Evolutionary conservation across 2,329 filamentous ascomycete genomes (phyloP), one percentile per base, ranked within the genome.

Genomic region (Phyllosticta capitalensis): DNA sequence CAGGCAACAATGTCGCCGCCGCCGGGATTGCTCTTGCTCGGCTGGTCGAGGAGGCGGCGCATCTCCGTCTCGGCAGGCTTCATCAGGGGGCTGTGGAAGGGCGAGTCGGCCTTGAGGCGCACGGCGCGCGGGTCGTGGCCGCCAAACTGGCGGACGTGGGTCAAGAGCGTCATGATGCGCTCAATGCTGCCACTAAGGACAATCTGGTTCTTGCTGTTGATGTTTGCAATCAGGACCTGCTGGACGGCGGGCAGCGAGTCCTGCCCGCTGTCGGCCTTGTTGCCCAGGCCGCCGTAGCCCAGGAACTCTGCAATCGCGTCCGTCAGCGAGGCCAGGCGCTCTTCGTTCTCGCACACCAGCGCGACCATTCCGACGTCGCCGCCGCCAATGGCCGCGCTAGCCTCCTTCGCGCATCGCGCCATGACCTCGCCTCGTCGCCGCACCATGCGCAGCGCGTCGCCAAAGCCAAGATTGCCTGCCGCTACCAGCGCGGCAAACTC

Each of bases 141-240:
- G 9, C 90, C 84, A 70, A 96, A 96, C 70, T 95, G 90, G 56
- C 91, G 80, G 61, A 97, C 80, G 70, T 96, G 91, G 10, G 89
- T 85, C 57, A 96, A 78, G 19, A 96, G 83, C 60, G 86, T 87
- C 67, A 84, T 86, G 72, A 96, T 96, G 65, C 85, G 82, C 67
- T 87, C 86, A 57, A 96, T 86, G 72, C 86, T 92, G 38, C 92
- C 92, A 69, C 89, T 94, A 56, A 97, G 79, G 56, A 96, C 92
- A 67, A 97, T 95, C 76, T 97, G 92, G 71, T 96, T 96, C 76
- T 91, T 94, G 72, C 87, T 90, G 76, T 97, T 97, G 75, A 95
- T 85, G 74, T 97, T 96, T 61, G 91, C 92, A 66, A 97, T 91
- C 65, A 88, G 79, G 55, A 96, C 92, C 73, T 95, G 89, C 69